A percentile compares a stretch with the other conserved stretches of the same genome.
Conservation (phyloP, 352 stramenopile genomes). For the Phytopythium chamaehyphon region DNA sequence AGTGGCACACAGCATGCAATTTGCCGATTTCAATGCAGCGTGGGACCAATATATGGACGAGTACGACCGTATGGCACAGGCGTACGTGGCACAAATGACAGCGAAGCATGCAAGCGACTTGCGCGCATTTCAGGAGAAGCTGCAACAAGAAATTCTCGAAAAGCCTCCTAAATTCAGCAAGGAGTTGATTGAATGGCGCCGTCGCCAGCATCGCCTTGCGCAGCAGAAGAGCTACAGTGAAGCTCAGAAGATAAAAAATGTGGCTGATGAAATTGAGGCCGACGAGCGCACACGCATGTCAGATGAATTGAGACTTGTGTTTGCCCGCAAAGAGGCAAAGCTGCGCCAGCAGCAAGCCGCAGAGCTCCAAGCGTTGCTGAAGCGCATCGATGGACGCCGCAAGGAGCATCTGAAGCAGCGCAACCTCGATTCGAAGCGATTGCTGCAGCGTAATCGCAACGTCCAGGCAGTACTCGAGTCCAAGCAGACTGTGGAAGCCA, state of each 20-base stretch:
- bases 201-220: conserved; percentile 91
- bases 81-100: conserved; percentile 94
- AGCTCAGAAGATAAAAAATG: conserved; percentile 94
- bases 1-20: conserved; percentile 95
- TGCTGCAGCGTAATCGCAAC: conserved; percentile 95
- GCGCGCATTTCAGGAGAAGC: conserved; percentile 83
- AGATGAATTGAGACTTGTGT: conserved; percentile 68
- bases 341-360: conserved; percentile 91
- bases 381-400: conserved; percentile 91
- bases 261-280: conserved; percentile 92
- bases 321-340: conserved; percentile 87
- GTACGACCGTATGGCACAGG: conserved; percentile 92
- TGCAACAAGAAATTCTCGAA: conserved; percentile 86
- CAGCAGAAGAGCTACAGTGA: conserved; percentile 93
- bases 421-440: conserved; percentile 90
- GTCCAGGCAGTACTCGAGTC: conserved; percentile 92
- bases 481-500: conserved; percentile 85
- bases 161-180: conserved; percentile 90
- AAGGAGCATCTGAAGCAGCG: conserved; percentile 94
- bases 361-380: conserved; percentile 91
- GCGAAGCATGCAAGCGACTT: conserved; percentile 88
- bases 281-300: conserved; percentile 89
- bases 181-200: conserved; percentile 93
- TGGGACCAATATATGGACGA: conserved; percentile 96
- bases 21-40: conserved; percentile 90